Conservation (phyloP, 352 stramenopile species). For the Phytophthora hibernalis region DNA sequence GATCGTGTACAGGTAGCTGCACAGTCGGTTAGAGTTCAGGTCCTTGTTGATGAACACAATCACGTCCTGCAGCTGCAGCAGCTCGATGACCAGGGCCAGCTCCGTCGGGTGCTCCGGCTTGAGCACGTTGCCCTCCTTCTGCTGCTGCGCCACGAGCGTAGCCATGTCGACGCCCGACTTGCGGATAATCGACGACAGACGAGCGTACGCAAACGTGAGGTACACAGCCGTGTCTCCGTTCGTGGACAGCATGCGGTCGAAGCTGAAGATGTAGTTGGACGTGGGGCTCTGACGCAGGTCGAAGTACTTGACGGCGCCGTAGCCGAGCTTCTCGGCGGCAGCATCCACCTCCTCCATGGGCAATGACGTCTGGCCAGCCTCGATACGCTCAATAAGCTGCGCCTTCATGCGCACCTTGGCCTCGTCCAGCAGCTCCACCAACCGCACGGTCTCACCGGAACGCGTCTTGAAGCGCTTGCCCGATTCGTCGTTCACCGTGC, state of each 20-base stretch:
- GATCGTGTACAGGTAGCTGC: slow-evolving; percentile 98
- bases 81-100: slow-evolving; percentile 92
- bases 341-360: slow-evolving; percentile 93
- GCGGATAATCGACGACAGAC: slow-evolving; percentile 96
- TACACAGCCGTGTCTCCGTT: slow-evolving; percentile 99
- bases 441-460: slow-evolving; percentile 97
- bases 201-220: slow-evolving; percentile 99
- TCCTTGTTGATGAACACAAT: slow-evolving; percentile 95
- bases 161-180: slow-evolving; percentile 93
- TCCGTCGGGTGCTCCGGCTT: slow-evolving; percentile 87
- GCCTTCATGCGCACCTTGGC: slow-evolving; percentile 95
- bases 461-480: slow-evolving; percentile 98
- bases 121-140: slow-evolving; percentile 56
- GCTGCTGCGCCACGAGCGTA: slow-evolving; percentile 57
- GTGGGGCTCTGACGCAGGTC: slow-evolving; percentile 98
- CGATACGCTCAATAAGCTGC: slow-evolving; percentile 93
- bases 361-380: slow-evolving; percentile 89
- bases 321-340: slow-evolving; percentile 96
- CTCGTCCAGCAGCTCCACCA: slow-evolving; percentile 99
- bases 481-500: slow-evolving; percentile 88
- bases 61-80: slow-evolving; percentile 97
- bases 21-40: slow-evolving; percentile 97
- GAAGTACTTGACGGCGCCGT: slow-evolving; percentile 99
- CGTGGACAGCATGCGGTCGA: slow-evolving; percentile 99
- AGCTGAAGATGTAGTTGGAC: slow-evolving; percentile 99